Percentiles rank a stretch among this genome's conserved stretches.
Conservation (phyloP, 2,329 filamentous ascomycete species). For the Fusarium goolgardi region DNA sequence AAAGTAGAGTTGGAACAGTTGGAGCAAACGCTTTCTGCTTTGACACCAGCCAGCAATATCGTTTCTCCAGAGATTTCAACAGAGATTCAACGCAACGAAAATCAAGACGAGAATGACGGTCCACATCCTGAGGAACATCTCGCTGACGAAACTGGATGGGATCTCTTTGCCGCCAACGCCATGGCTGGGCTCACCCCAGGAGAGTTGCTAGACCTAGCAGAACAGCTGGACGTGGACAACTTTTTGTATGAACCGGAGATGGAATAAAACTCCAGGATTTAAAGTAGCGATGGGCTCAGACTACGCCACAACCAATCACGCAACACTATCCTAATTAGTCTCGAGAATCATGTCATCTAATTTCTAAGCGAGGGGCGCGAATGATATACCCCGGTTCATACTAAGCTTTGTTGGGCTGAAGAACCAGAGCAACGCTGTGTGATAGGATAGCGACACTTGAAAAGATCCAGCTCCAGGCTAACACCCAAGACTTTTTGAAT, state of each 20-base stretch:
- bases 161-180: constrained; percentile 48
- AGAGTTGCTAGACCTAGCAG: constrained; percentile 49
- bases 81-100: not conserved
- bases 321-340: not conserved
- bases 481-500: not conserved
- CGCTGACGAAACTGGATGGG: constrained; percentile 46
- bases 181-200: constrained; percentile 50
- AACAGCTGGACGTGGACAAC: constrained; percentile 46
- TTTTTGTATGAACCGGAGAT: constrained; percentile 40
- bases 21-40: constrained; percentile 52
- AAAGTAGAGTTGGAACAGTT: constrained; percentile 54
- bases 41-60: constrained; percentile 46
- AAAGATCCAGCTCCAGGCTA: not conserved
- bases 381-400: not conserved
- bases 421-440: not conserved
- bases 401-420: constrained; percentile 6
- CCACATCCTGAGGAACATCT: constrained; percentile 8
- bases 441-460: not conserved
- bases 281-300: no score
- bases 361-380: not conserved
- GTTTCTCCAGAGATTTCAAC: not conserved
- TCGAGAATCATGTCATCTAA: not conserved
- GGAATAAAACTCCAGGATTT: not conserved
- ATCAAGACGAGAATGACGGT: not conserved
- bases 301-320: not conserved